Conservation (phyloP, 2,329 filamentous ascomycete genomes). For the Emergomyces pasteurianus region DNA sequence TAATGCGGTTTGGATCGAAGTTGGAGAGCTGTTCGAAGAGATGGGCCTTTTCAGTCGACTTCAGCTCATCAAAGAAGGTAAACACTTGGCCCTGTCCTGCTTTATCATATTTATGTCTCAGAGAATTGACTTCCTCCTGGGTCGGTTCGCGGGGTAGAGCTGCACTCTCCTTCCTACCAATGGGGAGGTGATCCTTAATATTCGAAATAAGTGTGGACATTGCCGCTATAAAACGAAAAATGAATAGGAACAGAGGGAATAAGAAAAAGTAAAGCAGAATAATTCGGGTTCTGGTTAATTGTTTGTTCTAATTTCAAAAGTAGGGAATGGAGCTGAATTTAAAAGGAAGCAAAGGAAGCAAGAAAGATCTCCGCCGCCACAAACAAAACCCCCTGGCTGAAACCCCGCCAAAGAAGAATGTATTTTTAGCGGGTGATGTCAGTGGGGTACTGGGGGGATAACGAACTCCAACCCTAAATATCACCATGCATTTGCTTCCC, state of each 20-base stretch:
- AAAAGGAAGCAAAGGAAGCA: background rate
- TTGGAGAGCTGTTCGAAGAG: slow-evolving; percentile 71
- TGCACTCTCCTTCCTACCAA: slow-evolving; percentile 17
- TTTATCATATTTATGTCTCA: slow-evolving; percentile 60
- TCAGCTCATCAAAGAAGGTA: slow-evolving; percentile 73
- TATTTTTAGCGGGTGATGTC: slow-evolving; percentile 1
- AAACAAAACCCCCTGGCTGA: background rate
- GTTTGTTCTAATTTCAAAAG: background rate
- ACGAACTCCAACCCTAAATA: background rate
- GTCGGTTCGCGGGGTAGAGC: slow-evolving; percentile 41
- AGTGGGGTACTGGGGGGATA: background rate
- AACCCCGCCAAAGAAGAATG: slow-evolving; percentile 1
- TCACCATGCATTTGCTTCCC: background rate
- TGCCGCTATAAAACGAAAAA: slow-evolving; percentile 24
- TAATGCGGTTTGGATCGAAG: slow-evolving; percentile 80
- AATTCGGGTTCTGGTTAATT: slow-evolving; percentile 10
- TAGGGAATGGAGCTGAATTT: background rate
- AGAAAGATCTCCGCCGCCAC: background rate
- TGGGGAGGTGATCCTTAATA: slow-evolving; percentile 37
- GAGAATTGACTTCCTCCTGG: slow-evolving; percentile 52
- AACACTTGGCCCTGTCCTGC: slow-evolving; percentile 75
- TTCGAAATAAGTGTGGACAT: slow-evolving; percentile 37
- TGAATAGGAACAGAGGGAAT: slow-evolving; percentile 7
- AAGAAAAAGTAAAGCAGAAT: slow-evolving; percentile 20
- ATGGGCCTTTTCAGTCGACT: slow-evolving; percentile 56